Conservation (phyloP, 495 filamentous ascomycete genomes). For the Aspergillus leporis region DNA sequence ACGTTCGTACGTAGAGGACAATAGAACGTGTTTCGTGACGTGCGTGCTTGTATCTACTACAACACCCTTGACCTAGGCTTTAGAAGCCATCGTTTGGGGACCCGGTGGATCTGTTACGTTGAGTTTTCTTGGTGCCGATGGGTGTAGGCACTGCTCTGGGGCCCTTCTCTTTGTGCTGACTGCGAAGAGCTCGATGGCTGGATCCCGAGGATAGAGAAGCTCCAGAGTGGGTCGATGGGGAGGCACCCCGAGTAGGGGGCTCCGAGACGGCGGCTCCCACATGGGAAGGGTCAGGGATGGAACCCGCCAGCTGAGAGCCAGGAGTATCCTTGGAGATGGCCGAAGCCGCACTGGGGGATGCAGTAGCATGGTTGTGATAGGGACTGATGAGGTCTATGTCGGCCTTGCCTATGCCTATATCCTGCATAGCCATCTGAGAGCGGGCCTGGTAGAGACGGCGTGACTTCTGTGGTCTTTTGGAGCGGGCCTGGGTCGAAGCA, state of each 20-base stretch:
- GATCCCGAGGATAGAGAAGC: constrained; percentile 16
- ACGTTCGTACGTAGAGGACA: background rate
- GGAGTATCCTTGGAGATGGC: constrained; percentile 13
- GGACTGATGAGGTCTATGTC: constrained; percentile 11
- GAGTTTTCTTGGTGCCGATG: constrained; percentile 18
- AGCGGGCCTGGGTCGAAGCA: constrained; percentile 12
- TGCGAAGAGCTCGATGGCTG: constrained; percentile 17
- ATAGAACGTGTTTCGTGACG: background rate
- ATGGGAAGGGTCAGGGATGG: constrained; percentile 11
- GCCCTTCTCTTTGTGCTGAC: constrained; percentile 15
- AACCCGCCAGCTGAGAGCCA: constrained; percentile 19
- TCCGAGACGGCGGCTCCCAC: constrained; percentile 16
- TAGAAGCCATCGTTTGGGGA: constrained; percentile 24
- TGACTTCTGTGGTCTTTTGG: constrained; percentile 21
- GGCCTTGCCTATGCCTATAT: constrained; percentile 4
- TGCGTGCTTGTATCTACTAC: background rate
- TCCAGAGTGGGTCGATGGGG: constrained; percentile 20
- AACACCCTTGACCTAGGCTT: background rate
- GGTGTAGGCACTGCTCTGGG: constrained; percentile 8
- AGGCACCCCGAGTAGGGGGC: constrained; percentile 22
- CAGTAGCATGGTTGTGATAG: constrained; percentile 7
- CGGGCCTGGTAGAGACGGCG: constrained; percentile 28
- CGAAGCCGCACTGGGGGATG: constrained; percentile 16
- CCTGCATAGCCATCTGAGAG: constrained; percentile 9
- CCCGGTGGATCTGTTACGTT: constrained; percentile 17